Conservation (phyloP, 345 rosid species). For the Salix viminalis region DNA sequence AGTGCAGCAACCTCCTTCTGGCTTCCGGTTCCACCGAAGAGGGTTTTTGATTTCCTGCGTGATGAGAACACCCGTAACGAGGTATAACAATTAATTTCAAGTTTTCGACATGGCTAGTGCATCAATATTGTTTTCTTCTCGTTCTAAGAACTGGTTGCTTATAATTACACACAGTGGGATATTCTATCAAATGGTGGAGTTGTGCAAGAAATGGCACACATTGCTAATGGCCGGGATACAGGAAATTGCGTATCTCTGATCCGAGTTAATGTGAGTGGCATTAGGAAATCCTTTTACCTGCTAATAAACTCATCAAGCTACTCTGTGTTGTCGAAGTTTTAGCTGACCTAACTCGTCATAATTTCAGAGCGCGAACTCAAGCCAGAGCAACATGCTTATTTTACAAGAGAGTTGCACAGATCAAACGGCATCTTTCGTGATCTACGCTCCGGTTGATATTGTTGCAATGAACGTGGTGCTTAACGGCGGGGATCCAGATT, state of each 20-base stretch:
- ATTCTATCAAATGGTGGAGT: slow-evolving; percentile 61
- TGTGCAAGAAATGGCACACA: slow-evolving; percentile 74
- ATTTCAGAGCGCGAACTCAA: slow-evolving; percentile 43
- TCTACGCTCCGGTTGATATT: slow-evolving; percentile 45
- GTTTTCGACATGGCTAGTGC: background rate
- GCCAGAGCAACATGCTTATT: slow-evolving; percentile 55
- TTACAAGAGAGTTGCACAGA: slow-evolving; percentile 54
- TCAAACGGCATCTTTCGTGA: slow-evolving; percentile 39
- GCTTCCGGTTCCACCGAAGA: slow-evolving; percentile 67
- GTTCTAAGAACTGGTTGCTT: background rate
- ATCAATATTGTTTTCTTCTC: background rate
- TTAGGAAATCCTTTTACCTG: too few species aligned
- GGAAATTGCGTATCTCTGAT: slow-evolving; percentile 80
- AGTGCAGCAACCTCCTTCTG: slow-evolving; percentile 93
- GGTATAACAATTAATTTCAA: slow-evolving; percentile 33
- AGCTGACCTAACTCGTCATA: too few species aligned
- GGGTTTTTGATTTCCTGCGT: slow-evolving; percentile 73
- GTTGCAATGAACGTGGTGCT: slow-evolving; percentile 50
- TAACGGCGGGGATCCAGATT: slow-evolving; percentile 63
- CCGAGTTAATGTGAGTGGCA: slow-evolving; percentile 52
- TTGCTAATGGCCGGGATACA: slow-evolving; percentile 73
- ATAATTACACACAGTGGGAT: slow-evolving; percentile 69
- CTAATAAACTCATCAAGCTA: background rate
- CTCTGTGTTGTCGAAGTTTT: background rate
- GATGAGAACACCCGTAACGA: slow-evolving; percentile 65